phyloP scores from a whole-genome alignment of 176 grass and related monocot species.

The Raddia guianensis region DNA sequence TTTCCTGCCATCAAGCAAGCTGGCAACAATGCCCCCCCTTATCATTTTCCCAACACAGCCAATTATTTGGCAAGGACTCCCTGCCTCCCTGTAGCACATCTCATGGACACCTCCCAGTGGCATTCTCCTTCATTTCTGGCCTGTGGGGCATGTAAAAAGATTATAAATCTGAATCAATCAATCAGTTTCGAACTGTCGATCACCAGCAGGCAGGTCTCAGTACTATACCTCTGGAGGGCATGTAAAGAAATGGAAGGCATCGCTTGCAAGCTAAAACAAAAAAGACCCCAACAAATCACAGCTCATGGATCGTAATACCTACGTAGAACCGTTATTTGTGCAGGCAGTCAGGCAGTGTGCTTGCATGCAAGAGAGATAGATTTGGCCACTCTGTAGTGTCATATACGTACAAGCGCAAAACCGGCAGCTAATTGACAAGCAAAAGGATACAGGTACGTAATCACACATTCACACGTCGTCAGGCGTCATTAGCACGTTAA shows the following conservation, averaged over 20 bases:
- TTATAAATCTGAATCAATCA: not conserved
- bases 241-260: not conserved
- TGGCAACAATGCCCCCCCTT: not conserved
- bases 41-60: not conserved
- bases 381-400: not conserved
- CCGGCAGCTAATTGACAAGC: slow-evolving; percentile 26
- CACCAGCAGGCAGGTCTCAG: not conserved
- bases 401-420: slow-evolving; percentile 23
- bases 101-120: not conserved
- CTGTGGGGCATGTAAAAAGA: not conserved
- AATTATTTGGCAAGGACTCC: not conserved
- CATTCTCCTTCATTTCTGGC: not conserved
- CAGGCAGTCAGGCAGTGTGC: too few relatives aligned
- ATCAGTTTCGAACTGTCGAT: not conserved
- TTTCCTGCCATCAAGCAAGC: slow-evolving; percentile 16
- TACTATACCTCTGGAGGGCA: not conserved
- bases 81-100: too few relatives aligned
- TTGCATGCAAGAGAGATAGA: not conserved
- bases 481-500: not conserved
- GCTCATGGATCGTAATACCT: not conserved
- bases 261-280: slow-evolving; percentile 22
- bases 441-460: not conserved
- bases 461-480: not conserved
- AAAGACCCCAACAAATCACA: not conserved
- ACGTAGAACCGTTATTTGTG: too few relatives aligned